phyloP scores from a whole-genome alignment of 352 stramenopile species.

The Peronospora farinosa region DNA sequence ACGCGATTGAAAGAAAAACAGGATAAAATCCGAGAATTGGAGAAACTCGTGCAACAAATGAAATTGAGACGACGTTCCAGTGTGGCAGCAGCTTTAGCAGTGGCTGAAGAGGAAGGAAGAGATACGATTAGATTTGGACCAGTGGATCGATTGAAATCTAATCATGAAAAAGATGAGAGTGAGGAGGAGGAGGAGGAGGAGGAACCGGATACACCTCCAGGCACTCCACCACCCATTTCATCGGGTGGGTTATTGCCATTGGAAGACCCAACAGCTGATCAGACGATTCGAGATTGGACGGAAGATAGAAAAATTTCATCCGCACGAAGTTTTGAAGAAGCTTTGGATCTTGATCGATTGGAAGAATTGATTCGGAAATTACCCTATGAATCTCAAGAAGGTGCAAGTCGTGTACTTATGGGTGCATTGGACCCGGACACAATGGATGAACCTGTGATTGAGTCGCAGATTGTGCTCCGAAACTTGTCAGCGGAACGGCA shows the following conservation, averaged over 20 bases:
- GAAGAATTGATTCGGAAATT: slow-evolving; percentile 53
- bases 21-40: slow-evolving; percentile 53
- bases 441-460: slow-evolving; percentile 32
- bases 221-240: slow-evolving; percentile 68
- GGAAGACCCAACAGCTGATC: slow-evolving; percentile 49
- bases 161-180: slow-evolving; percentile 16
- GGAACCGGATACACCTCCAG: slow-evolving; percentile 63
- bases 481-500: slow-evolving; percentile 45
- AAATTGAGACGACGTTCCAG: slow-evolving; percentile 48
- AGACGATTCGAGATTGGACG: slow-evolving; percentile 63
- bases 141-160: slow-evolving; percentile 24
- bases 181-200: slow-evolving; percentile 54
- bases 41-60: slow-evolving; percentile 59
- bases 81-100: slow-evolving; percentile 34
- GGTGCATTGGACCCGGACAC: slow-evolving; percentile 42
- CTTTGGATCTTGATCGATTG: slow-evolving; percentile 40
- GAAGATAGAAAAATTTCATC: slow-evolving; percentile 55
- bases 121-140: slow-evolving; percentile 47
- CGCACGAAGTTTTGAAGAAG: slow-evolving; percentile 28
- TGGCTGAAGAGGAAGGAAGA: slow-evolving; percentile 30
- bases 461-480: slow-evolving; percentile 70
- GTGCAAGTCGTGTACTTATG: slow-evolving; percentile 53
- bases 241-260: slow-evolving; percentile 40
- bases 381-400: slow-evolving; percentile 60
- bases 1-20: slow-evolving; percentile 64